Base-by-base conservation (phyloP, 208 protist species). In the Endotrypanum monterogeii region DNA sequence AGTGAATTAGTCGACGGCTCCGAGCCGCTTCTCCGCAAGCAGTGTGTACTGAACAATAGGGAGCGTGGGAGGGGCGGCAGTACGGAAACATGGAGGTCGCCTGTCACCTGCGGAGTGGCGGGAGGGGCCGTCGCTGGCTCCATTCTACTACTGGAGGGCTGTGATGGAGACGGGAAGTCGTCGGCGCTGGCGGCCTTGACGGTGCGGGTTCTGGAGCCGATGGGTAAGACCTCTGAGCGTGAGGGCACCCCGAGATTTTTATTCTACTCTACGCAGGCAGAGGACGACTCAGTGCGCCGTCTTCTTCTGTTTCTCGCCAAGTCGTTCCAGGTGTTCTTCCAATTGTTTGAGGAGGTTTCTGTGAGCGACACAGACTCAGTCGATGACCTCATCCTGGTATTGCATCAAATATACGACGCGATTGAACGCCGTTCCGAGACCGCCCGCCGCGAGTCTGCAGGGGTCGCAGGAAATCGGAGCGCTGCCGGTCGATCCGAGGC, bases 161-260 rank as follows among this genome's bases (percentile, higher is more conserved):
- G 46, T 35, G 93, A 97, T 25, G 90, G 89, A 25, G 83, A 91
- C 67, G 93, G 93, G 18, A 92, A 92, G 71, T 95, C 90, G 0
- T 89, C 88, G 3, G 81, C 87, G 7, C 37, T 89, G 50, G 90
- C 93, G 0, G 82, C 86, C 1, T 51, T 95, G 20, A 61, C 75
- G 20, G 58, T 83, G 46, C 79, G 83, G 37, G 55, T 94, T 6
- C 54, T 76, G 9, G 57, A 68, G n/a, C 71, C 71, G 9, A 82
- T 83, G 71, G 37, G 71, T 37, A 18, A 61, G 1, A 46, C 51
- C 1, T 3, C 30, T 28, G 11, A 20, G 14, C 20, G 61, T 20
- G 78, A 62, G 20, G 60, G 72, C 32, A 61, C 12, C 1, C 67
- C 35, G 35, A 63, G 57, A 9, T 76, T 90, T n/a, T 67, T 93